Conservation (phyloP, 176 grass and related monocot genomes). For the Carex parvula region DNA sequence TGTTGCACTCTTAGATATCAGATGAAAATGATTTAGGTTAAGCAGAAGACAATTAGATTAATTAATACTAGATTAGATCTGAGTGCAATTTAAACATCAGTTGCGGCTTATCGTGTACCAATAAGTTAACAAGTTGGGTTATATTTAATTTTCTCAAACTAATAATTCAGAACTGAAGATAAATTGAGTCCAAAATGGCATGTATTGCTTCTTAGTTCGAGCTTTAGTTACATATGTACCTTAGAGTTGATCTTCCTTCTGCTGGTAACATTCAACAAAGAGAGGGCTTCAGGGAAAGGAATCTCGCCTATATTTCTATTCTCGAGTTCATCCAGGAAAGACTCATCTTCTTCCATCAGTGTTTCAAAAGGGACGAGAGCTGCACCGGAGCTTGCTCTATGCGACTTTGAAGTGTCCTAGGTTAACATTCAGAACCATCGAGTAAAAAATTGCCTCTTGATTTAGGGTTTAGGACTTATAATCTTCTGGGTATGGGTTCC, state of each 20-base stretch:
- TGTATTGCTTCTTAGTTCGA: neutral
- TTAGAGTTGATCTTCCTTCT: constrained; percentile 57
- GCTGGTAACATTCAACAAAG: constrained; percentile 72
- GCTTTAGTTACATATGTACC: constrained; percentile 7
- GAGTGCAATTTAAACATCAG: neutral
- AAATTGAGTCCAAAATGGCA: neutral
- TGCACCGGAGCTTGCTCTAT: no score
- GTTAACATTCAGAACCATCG: no score
- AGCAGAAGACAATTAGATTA: neutral
- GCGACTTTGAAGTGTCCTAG: no score
- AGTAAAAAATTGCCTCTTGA: neutral
- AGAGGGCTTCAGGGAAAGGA: constrained; percentile 63
- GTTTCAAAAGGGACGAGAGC: no score
- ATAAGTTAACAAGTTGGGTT: neutral
- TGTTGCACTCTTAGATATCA: neutral
- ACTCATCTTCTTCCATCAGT: neutral
- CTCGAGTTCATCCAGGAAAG: constrained; percentile 32
- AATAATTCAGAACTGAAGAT: neutral
- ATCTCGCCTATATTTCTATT: constrained; percentile 33
- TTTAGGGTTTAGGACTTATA: neutral
- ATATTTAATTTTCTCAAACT: neutral
- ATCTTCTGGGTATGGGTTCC: neutral
- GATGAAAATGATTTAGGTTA: neutral
- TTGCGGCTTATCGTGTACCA: neutral
- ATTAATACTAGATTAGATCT: neutral